Conservation (phyloP, 305 asterid species). For the Ilex paraguariensis region DNA sequence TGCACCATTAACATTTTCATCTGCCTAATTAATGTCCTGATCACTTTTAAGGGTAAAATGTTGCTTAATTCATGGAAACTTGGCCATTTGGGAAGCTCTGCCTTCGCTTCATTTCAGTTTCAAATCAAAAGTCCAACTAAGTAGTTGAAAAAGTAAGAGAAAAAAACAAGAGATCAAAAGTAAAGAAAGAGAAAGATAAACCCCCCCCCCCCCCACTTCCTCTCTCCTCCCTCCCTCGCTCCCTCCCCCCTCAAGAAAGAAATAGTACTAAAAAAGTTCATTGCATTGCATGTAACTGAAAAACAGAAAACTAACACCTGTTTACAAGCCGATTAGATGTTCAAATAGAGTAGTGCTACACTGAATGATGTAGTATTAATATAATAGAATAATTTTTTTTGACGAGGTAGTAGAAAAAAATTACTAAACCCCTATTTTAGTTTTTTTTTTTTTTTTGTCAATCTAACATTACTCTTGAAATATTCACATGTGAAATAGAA, state of each 20-base stretch:
- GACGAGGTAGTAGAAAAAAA: too few species aligned
- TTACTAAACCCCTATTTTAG: too few species aligned
- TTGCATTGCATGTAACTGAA: slow-evolving; percentile 3
- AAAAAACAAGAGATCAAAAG: background rate
- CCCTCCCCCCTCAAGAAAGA: background rate
- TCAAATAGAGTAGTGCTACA: too few species aligned
- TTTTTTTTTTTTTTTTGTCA: too few species aligned
- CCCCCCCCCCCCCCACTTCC: background rate
- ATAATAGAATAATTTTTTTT: too few species aligned
- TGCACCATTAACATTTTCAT: too few species aligned
- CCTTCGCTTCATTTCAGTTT: background rate
- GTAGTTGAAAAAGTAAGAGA: background rate
- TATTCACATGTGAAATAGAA: too few species aligned
- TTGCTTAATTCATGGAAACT: slow-evolving; percentile 11
- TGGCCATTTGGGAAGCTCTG: slow-evolving; percentile 7
- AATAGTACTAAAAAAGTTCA: too few species aligned
- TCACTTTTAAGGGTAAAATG: too few species aligned
- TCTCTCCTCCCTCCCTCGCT: background rate
- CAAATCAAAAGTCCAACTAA: background rate
- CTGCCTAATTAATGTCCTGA: too few species aligned
- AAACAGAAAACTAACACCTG: slow-evolving; percentile 20
- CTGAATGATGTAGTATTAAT: too few species aligned
- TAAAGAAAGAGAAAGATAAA: background rate
- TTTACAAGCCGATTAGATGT: background rate
- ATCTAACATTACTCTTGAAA: too few species aligned